A percentile compares a stretch with the other conserved stretches of the same genome.
phyloP scores from a whole-genome alignment of 768 basidiomycete species.

The Rhizopogon salebrosus region DNA sequence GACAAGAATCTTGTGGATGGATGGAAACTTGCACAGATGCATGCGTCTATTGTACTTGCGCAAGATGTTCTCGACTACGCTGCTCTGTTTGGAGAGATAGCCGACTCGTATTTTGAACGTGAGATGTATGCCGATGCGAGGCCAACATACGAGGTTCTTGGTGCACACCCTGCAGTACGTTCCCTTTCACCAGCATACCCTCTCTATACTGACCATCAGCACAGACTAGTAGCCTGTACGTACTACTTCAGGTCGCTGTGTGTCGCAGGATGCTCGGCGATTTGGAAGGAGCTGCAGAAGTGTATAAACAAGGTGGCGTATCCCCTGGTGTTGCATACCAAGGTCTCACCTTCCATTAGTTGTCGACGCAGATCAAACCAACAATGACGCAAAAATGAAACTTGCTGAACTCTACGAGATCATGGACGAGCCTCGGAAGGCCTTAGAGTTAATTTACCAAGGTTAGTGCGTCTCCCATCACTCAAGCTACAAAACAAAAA shows the following conservation, averaged over 20 bases:
- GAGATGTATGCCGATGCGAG: constrained; percentile 76
- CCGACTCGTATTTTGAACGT: constrained; percentile 75
- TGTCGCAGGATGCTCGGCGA: constrained; percentile 79
- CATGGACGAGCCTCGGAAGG: constrained; percentile 71
- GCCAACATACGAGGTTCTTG: constrained; percentile 74
- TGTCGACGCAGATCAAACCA: constrained; percentile 62
- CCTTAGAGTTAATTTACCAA: constrained; percentile 79
- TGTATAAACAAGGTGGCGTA: constrained; percentile 72
- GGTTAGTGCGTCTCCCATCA: constrained; percentile 36
- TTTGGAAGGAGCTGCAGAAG: constrained; percentile 69
- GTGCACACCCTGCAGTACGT: constrained; percentile 67
- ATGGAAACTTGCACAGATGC: constrained; percentile 44
- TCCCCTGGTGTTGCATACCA: background rate
- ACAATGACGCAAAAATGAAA: constrained; percentile 83
- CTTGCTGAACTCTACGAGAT: constrained; percentile 90
- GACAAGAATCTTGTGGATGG: background rate
- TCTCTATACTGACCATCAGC: background rate
- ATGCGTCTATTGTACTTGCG: constrained; percentile 64
- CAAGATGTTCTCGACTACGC: constrained; percentile 77
- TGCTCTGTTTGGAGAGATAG: constrained; percentile 76
- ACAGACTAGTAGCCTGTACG: constrained; percentile 70
- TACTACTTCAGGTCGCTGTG: constrained; percentile 73
- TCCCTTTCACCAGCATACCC: background rate
- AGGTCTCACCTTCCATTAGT: constrained; percentile 39
- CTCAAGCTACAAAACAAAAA: background rate